A percentile compares a stretch with the other conserved stretches of the same genome.
Evolutionary conservation across 228 moss, liverwort and hornwort species (phyloP).

Genomic region (Sphagnum fallax): DNA sequence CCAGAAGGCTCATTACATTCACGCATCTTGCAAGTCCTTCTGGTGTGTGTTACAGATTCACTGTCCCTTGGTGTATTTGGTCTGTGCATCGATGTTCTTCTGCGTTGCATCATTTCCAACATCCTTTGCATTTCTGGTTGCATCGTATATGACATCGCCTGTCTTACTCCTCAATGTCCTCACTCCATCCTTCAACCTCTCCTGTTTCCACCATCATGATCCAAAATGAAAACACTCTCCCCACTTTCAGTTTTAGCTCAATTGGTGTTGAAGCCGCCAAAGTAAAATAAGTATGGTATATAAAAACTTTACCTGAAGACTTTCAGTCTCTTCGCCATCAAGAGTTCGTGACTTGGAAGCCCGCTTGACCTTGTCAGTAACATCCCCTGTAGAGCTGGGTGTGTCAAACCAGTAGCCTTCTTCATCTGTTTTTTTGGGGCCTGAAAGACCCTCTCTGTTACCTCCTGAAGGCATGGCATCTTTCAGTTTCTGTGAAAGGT

Average conservation of each 20-base stretch:
- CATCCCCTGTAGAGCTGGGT: slow-evolving; percentile 19
- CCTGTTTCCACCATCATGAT: slow-evolving; percentile 3
- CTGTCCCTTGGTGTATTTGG: slow-evolving; percentile 7
- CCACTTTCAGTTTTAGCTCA: neutral
- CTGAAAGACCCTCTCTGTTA: neutral
- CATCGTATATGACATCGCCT: slow-evolving; percentile 3
- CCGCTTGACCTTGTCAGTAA: slow-evolving; percentile 8
- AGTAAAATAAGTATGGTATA: too few species aligned
- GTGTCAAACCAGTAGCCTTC: slow-evolving; percentile 5
- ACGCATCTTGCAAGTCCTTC: too few species aligned
- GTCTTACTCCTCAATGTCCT: slow-evolving; percentile 21
- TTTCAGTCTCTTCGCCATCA: slow-evolving; percentile 14
- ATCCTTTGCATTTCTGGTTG: slow-evolving; percentile 10
- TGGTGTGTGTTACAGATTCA: too few species aligned
- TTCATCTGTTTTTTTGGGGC: slow-evolving; percentile 6
- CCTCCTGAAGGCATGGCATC: slow-evolving; percentile 1
- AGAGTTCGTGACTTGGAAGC: slow-evolving; percentile 9
- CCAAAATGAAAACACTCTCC: neutral
- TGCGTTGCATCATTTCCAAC: slow-evolving; percentile 1
- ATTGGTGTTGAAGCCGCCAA: too few species aligned
- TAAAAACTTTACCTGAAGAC: slow-evolving; percentile 9
- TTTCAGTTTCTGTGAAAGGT: neutral
- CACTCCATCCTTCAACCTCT: slow-evolving; percentile 4
- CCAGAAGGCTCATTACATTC: too few species aligned
- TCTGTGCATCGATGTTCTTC: slow-evolving; percentile 5